These are phyloP conservation scores for Fomitopsis palustris DNA, from an alignment of 1,284 basidiomycete genomes.

Conservation along the genomic window DNA sequence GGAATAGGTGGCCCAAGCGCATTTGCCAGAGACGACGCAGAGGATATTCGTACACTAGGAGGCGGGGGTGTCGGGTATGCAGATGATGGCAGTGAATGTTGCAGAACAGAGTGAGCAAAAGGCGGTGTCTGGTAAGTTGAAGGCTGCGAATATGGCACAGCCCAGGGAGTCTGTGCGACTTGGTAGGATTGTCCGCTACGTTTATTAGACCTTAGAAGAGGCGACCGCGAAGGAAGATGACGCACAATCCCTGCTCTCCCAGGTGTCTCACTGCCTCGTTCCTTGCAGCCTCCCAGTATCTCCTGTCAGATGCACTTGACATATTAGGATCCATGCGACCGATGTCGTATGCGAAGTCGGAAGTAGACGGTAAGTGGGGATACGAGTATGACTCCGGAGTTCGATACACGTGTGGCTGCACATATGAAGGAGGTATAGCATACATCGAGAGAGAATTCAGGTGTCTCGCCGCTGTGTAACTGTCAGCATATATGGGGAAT, in stretches of 20 bases:
- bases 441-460: constrained; percentile 53
- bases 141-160: constrained; percentile 32
- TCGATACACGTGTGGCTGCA: constrained; percentile 54
- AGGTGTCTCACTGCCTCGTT: constrained; percentile 50
- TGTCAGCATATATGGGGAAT: constrained; percentile 7
- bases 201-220: not conserved
- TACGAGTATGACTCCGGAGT: constrained; percentile 15
- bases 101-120: constrained; percentile 62
- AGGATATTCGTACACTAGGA: constrained; percentile 55
- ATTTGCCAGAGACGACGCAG: constrained; percentile 62
- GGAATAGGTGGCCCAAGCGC: constrained; percentile 55
- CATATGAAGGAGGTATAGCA: constrained; percentile 55
- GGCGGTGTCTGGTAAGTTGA: constrained; percentile 47
- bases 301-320: constrained; percentile 36
- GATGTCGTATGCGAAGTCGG: constrained; percentile 54
- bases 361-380: constrained; percentile 45
- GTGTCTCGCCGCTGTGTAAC: constrained; percentile 56
- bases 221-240: constrained; percentile 4
- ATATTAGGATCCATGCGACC: constrained; percentile 38
- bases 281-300: constrained; percentile 53
- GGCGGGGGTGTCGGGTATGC: constrained; percentile 70
- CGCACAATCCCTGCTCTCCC: constrained; percentile 39
- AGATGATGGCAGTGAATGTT: constrained; percentile 51
- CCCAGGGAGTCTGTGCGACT: constrained; percentile 24
- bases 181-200: constrained; percentile 21